Evolutionary conservation across 1,139 yeast species (phyloP).

Genomic region (Candida tunisiensis): DNA sequence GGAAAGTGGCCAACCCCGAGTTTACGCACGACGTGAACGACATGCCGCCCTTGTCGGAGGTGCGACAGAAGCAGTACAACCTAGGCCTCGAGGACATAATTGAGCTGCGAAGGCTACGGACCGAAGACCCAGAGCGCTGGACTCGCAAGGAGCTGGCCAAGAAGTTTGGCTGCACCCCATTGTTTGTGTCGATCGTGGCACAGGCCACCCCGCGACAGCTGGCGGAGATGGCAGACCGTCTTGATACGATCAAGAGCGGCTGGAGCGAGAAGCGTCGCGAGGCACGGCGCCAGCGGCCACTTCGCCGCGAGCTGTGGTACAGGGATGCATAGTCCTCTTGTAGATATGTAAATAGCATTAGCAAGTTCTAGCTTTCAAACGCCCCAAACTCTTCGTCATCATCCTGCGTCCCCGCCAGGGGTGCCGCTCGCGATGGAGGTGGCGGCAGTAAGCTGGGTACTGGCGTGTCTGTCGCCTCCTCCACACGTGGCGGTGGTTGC

Average conservation of each 20-base stretch:
- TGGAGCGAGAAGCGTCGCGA: constrained; percentile 29
- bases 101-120: constrained; percentile 44
- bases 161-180: constrained; percentile 37
- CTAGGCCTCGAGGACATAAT: constrained; percentile 40
- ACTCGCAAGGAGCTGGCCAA: constrained; percentile 48
- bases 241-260: constrained; percentile 23
- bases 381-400: no score
- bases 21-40: constrained; percentile 8
- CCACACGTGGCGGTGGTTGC: no score
- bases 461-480: no score
- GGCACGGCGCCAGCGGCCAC: constrained; percentile 34
- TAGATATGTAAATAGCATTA: no score
- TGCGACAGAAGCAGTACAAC: constrained; percentile 33
- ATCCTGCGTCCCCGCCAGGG: no score
- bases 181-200: constrained; percentile 35
- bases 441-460: no score
- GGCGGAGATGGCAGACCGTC: constrained; percentile 24
- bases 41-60: constrained; percentile 17
- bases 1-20: constrained; percentile 19
- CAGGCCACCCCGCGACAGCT: constrained; percentile 21
- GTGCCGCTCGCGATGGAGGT: no score
- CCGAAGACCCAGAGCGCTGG: constrained; percentile 30
- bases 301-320: constrained; percentile 44
- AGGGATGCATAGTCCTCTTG: constrained; percentile 30
- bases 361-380: no score